Evolutionary conservation across 495 filamentous ascomycete species (phyloP).

Genomic region (Lasiosphaeria miniovina): DNA sequence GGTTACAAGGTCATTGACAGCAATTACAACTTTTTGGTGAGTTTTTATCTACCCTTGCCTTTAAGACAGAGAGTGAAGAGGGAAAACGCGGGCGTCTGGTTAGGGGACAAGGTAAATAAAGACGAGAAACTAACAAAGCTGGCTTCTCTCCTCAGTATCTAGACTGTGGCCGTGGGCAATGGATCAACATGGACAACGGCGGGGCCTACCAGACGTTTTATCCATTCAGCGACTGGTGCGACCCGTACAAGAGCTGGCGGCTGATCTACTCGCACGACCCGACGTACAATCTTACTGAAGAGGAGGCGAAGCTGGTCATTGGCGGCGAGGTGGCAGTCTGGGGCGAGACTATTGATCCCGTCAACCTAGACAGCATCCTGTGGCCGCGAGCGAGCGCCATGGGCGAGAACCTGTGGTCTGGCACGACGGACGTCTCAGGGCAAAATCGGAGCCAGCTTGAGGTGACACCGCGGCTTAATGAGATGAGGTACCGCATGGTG

Average conservation of each 20-base stretch:
- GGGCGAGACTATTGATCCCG: slow-evolving; percentile 71
- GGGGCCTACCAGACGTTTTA: slow-evolving; percentile 44
- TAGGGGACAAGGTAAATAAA: not conserved
- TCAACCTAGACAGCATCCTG: slow-evolving; percentile 64
- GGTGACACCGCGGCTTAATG: slow-evolving; percentile 61
- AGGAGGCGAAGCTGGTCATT: slow-evolving; percentile 60
- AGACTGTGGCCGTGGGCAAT: slow-evolving; percentile 76
- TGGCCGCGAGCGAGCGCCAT: slow-evolving; percentile 75
- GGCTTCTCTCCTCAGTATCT: slow-evolving; percentile 53
- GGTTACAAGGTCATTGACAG: slow-evolving; percentile 69
- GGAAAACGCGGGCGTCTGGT: no score
- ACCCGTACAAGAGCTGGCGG: slow-evolving; percentile 71
- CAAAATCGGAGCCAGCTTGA: slow-evolving; percentile 62
- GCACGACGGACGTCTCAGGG: slow-evolving; percentile 56
- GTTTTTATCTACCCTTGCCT: slow-evolving; percentile 8
- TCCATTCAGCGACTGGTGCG: slow-evolving; percentile 76
- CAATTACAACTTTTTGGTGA: slow-evolving; percentile 73
- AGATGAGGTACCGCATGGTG: slow-evolving; percentile 72
- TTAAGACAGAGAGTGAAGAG: not conserved
- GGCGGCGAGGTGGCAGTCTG: slow-evolving; percentile 77
- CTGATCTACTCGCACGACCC: slow-evolving; percentile 76
- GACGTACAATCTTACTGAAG: slow-evolving; percentile 52
- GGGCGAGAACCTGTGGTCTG: slow-evolving; percentile 75
- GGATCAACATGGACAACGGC: slow-evolving; percentile 61
- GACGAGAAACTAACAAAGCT: slow-evolving; percentile 14